These are phyloP conservation scores for Bruguiera sexangula DNA, from an alignment of 345 rosid genomes.

Conservation along the genomic window DNA sequence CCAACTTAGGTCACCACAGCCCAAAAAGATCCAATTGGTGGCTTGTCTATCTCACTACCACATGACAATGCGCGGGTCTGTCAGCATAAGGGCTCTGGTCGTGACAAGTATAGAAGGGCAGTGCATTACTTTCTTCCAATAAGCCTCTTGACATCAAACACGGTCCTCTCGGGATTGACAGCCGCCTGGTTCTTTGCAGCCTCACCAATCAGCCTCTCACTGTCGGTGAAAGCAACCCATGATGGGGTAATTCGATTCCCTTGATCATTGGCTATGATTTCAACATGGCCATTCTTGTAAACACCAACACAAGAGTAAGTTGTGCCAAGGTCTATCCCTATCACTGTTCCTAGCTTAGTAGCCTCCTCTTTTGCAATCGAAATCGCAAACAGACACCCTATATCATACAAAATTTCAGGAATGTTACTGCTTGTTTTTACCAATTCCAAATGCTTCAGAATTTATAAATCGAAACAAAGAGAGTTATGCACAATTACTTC, in stretches of 20 bases:
- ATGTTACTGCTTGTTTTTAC: no score
- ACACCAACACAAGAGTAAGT: conserved; percentile 98
- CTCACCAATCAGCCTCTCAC: conserved; percentile 91
- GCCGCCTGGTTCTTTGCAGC: conserved; percentile 99
- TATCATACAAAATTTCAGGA: not conserved
- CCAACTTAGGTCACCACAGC: no score
- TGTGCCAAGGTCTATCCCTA: conserved; percentile 95
- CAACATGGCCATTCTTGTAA: conserved; percentile 93
- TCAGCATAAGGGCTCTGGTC: no score
- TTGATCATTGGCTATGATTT: conserved; percentile 96
- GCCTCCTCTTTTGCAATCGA: conserved; percentile 70
- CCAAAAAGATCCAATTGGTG: no score
- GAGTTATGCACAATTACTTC: no score
- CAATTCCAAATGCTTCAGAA: no score
- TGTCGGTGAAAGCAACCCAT: conserved; percentile 93
- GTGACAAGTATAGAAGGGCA: not conserved
- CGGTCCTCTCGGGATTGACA: conserved; percentile 74
- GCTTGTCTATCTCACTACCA: no score
- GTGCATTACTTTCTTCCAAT: conserved; percentile 81
- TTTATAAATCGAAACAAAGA: no score
- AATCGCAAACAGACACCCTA: conserved; percentile 58
- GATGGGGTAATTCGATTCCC: conserved; percentile 98
- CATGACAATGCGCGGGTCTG: no score
- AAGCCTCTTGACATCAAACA: conserved; percentile 92
- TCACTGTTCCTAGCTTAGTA: conserved; percentile 80